Base-by-base conservation (phyloP, 163 green algal species). In the Smithsoniella earleae region DNA sequence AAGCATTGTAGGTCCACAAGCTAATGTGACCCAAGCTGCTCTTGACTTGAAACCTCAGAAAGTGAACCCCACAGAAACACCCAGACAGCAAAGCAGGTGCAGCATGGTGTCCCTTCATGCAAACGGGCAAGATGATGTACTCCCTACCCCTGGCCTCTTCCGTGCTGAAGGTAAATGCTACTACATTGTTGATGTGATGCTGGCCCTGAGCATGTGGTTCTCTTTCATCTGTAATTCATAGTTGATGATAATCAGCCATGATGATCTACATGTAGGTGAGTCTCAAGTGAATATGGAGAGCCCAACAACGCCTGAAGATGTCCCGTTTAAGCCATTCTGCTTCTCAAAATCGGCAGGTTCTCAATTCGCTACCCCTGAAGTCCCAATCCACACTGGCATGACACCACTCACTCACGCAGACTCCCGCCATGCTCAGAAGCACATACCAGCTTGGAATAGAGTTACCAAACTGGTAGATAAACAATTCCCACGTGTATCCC, bases 371-470 rank as follows among this genome's bases (percentile, higher is more conserved):
- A 69, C 58, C 43, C 58, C 58, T 28, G 58, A 69, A 13, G 16
- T 69, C 3, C 58, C 58, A 69, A 69, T 69, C 25, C 25, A 36
- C 8, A 45, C 27, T 38, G 58, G 58, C 25, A 69, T 69, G 58
- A 69, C n/a, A 16, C 58, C 58, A n/a, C 38, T 69, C 30, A 69
- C 58, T n/a, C 22, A 25, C 18, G 58, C 31, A 36, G 58, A 69
- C 27, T 49, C 40, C 40, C 20, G 58, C 6, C 58, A 69, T 1
- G 58, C 58, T 20, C 58, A 69, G 25, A 69, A 69, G 27, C 58
- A 69, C 58, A 69, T 69, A 8, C 58, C 58, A 13, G 58, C 58
- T 43, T 69, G 58, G 58, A 69, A 69, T 69, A 30, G 58, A 8
- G 20, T 33, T 4, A 43, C 58, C 0, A 69, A 69, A 33, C 27